Percentiles rank a stretch among this genome's conserved stretches.
Evolutionary conservation across 768 basidiomycete genomes (phyloP).

Genomic region (Tricholoma flavovirens): DNA sequence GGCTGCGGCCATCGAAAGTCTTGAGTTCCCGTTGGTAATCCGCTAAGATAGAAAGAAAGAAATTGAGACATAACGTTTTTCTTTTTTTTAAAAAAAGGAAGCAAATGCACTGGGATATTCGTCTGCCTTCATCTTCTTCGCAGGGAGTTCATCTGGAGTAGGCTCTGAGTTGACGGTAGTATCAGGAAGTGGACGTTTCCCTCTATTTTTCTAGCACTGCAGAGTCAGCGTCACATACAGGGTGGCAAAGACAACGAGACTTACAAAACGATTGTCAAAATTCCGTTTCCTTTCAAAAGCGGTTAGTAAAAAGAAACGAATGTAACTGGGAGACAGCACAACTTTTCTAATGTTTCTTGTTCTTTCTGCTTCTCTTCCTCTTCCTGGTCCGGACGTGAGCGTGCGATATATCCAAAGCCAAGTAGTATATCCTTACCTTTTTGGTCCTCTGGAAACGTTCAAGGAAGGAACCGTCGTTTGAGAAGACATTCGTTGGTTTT

Average conservation of each 20-base stretch:
- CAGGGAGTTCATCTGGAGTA: constrained; percentile 28
- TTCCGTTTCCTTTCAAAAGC: constrained; percentile 43
- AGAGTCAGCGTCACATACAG: neutral
- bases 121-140: constrained; percentile 36
- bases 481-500: constrained; percentile 50
- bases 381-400: constrained; percentile 30
- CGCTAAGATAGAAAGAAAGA: constrained; percentile 24
- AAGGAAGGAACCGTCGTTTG: constrained; percentile 66
- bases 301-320: constrained; percentile 2
- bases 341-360: constrained; percentile 48
- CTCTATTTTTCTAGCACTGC: constrained; percentile 41
- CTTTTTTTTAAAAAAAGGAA: too few species aligned
- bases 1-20: constrained; percentile 29
- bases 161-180: constrained; percentile 12
- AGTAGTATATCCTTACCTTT: constrained; percentile 33
- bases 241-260: neutral
- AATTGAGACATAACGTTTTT: neutral
- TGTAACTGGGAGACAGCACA: constrained; percentile 8
- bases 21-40: constrained; percentile 38
- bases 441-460: constrained; percentile 55
- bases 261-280: constrained; percentile 45
- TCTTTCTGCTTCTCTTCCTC: constrained; percentile 54
- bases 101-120: constrained; percentile 26
- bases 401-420: neutral
- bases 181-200: constrained; percentile 49